These are phyloP conservation scores for Mycosphaerella sp. DNA, from an alignment of 2,329 filamentous ascomycete species.

Conservation along the genomic window DNA sequence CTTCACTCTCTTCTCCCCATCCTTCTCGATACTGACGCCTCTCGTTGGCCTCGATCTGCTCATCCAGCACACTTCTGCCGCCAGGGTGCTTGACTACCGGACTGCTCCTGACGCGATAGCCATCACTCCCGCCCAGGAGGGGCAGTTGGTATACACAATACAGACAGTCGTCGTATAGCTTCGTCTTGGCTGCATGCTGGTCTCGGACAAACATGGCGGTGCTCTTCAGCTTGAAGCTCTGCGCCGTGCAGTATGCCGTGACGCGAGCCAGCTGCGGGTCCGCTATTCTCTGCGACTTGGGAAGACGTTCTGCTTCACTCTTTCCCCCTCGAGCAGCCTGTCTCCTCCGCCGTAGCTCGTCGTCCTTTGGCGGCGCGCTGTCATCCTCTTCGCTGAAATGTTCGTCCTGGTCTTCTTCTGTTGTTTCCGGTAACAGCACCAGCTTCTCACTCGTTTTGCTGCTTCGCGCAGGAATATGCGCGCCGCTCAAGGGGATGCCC, in stretches of 20 bases:
- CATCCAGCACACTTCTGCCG: constrained; percentile 84
- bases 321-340: constrained; percentile 60
- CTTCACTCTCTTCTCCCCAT: constrained; percentile 77
- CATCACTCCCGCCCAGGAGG: constrained; percentile 74
- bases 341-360: constrained; percentile 58
- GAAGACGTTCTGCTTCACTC: constrained; percentile 87
- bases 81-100: constrained; percentile 89
- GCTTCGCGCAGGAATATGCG: constrained; percentile 70
- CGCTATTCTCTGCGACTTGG: constrained; percentile 79
- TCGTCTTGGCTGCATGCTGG: constrained; percentile 83
- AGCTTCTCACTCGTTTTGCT: constrained; percentile 95
- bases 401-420: constrained; percentile 46
- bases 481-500: constrained; percentile 33
- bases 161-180: constrained; percentile 94
- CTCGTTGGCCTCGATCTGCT: constrained; percentile 94
- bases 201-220: constrained; percentile 85
- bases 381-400: constrained; percentile 51
- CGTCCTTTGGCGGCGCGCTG: constrained; percentile 57
- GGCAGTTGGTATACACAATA: constrained; percentile 95
- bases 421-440: constrained; percentile 83
- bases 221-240: constrained; percentile 81
- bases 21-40: constrained; percentile 82
- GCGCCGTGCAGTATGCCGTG: constrained; percentile 93
- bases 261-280: constrained; percentile 68
- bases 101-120: constrained; percentile 81